A percentile compares a stretch with the other conserved stretches of the same genome.
Conservation (phyloP, 2,329 filamentous ascomycete genomes). For the Fusarium protoensiforme region DNA sequence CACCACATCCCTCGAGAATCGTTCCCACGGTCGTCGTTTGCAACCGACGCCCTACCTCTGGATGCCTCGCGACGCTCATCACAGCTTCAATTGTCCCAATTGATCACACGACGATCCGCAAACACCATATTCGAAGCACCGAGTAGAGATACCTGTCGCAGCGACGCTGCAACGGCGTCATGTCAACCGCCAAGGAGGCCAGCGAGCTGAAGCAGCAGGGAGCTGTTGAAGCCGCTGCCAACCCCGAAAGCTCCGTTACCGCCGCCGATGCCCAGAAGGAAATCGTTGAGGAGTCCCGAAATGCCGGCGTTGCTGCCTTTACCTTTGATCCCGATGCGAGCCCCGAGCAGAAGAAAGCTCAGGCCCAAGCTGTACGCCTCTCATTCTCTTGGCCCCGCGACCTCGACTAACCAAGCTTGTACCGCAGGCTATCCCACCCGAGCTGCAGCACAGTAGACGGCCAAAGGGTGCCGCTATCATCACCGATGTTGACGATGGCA, state of each 20-base stretch:
- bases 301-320: slow-evolving; percentile 83
- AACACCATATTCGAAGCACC: not conserved
- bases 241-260: slow-evolving; percentile 75
- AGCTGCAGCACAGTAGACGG: slow-evolving; percentile 49
- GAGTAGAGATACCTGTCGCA: slow-evolving; percentile 21
- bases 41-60: slow-evolving; percentile 21
- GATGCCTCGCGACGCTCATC: slow-evolving; percentile 31
- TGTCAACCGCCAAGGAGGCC: slow-evolving; percentile 49
- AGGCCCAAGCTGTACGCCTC: slow-evolving; percentile 76
- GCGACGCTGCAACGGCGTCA: slow-evolving; percentile 39
- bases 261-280: slow-evolving; percentile 78
- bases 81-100: slow-evolving; percentile 34
- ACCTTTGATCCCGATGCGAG: slow-evolving; percentile 89
- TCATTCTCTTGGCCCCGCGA: not conserved
- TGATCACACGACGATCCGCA: slow-evolving; percentile 26
- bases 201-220: slow-evolving; percentile 84
- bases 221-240: slow-evolving; percentile 78
- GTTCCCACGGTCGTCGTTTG: slow-evolving; percentile 11
- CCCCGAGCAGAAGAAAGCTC: slow-evolving; percentile 84
- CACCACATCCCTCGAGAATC: slow-evolving; percentile 14
- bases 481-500: slow-evolving; percentile 82
- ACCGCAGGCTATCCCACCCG: slow-evolving; percentile 51
- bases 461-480: slow-evolving; percentile 75
- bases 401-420: slow-evolving; percentile 17
- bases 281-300: slow-evolving; percentile 80